Base-by-base conservation (phyloP, 345 rosid species). In the Zanthoxylum bungeanum region DNA sequence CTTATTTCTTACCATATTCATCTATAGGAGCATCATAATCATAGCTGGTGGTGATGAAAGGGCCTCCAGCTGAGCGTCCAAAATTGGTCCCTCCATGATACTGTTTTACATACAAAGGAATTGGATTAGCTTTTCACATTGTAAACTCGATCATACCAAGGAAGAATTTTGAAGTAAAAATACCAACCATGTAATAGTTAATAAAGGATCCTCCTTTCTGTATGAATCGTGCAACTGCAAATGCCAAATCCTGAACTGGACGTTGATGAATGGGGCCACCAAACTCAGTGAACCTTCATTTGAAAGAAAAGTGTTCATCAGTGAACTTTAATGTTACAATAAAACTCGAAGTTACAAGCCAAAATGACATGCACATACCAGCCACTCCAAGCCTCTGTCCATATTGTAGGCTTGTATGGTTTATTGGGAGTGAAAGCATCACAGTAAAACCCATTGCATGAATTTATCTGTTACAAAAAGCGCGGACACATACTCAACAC, bases 331-430 rank as follows among this genome's bases (percentile, higher is more conserved):
- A 63, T 58, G 28, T 60, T 27, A 57, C 8, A 3, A 25, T 33
- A 62, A 64, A 66, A 74, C 33, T n/a, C 37, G 60, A 58, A 30
- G 11, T 19, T 33, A 50, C 57, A 72, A 75, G 31, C 70, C 34
- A 22, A 16, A 73, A 55, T 57, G 53, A 30, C 22, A 44, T 47
- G 60, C 40, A 33, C 81, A 56, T 85, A 92, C 99, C 99, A 96
- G 80, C 99, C 99, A 73, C 93, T 96, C 99, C 99, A 96, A 72
- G 98, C 97, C 79, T 96, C 99, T 27, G 99, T 96, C 99, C 99
- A 96, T 25, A 96, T 84, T 21, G 88, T 81, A 46, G 99, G 99
- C 80, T 96, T 96, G 83, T 93, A 93, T 44, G 96, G 96, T 73
- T 89, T 90, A 82, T 96, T 96, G 3, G 99, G 98, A 53, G 90